Conservation (phyloP, 2,329 filamentous ascomycete species). For the Sordariomycetes sp. region DNA sequence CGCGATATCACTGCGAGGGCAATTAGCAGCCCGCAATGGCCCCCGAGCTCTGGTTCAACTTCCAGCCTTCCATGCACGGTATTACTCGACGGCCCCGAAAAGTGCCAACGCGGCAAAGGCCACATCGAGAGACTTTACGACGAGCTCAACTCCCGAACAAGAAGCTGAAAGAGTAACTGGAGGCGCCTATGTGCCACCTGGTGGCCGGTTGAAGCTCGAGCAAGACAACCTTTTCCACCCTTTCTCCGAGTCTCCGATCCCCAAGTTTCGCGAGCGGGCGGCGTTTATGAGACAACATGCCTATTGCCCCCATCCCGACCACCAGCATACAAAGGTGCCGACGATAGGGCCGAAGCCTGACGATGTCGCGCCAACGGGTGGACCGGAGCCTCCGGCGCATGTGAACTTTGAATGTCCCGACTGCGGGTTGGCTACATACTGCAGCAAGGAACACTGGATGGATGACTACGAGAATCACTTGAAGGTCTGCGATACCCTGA, state of each 20-base stretch:
- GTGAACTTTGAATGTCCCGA: conserved; percentile 94
- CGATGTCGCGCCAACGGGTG: conserved; percentile 30
- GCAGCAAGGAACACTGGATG: conserved; percentile 89
- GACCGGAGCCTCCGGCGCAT: conserved; percentile 58
- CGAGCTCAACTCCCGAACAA: conserved; percentile 13
- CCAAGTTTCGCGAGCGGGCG: conserved; percentile 78
- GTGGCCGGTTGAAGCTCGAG: conserved; percentile 2
- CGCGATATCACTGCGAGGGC: conserved; percentile 22
- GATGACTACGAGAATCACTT: conserved; percentile 92
- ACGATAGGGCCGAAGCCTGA: conserved; percentile 56
- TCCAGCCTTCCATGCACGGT: conserved; percentile 15
- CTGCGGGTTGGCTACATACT: conserved; percentile 89
- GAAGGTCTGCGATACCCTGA: conserved; percentile 82
- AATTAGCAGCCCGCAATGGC: conserved; percentile 12
- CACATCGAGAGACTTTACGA: conserved; percentile 24
- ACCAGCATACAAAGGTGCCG: conserved; percentile 65
- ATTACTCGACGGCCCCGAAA: conserved; percentile 10
- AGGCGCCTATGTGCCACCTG: background rate
- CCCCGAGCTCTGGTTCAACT: too few species aligned
- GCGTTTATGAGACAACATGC: conserved; percentile 90
- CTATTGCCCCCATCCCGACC: conserved; percentile 83
- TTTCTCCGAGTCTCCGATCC: conserved; percentile 80
- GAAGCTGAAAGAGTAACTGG: conserved; percentile 14
- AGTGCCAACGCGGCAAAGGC: conserved; percentile 3
- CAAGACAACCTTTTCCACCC: conserved; percentile 88